Base-by-base conservation (phyloP, 1,284 basidiomycete genomes). In the Ganoderma leucocontextum region DNA sequence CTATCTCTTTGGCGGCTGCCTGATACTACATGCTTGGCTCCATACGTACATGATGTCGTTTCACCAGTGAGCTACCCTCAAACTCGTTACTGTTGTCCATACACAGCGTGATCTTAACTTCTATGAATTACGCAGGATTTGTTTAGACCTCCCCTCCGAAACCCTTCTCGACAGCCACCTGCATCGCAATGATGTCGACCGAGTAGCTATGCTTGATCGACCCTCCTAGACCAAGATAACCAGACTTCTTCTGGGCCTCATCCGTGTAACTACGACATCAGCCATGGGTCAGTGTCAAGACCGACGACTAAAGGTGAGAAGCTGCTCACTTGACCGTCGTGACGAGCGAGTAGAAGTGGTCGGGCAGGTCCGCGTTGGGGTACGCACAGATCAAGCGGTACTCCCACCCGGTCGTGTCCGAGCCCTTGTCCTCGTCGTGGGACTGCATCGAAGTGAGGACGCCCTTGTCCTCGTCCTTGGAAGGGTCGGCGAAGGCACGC, bases 331-430 rank as follows among this genome's bases (percentile, higher is more conserved):
- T 49, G 22, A 49, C 47, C 22, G 47, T 49, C 10, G 47, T 49
- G 10, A 49, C 22, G 47, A 49, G 47, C 47, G 47, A 25, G 22
- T 49, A 49, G 47, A 49, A 49, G 22, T 13, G 47, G 47, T 49
- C 47, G 22, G 22, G 5, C 47, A 25, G 10, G 47, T 49, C 47
- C 22, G 47, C 47, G 22, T 25, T 49, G 22, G 47, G 47, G 47
- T 49, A 49, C 22, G 47, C 47, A 1, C 47, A 49, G 47, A 49
- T 49, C 47, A 49, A 25, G 47, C 47, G 47, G 47, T 49, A 49
- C 47, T 49, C 47, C 47, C 47, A 49, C 47, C 47, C n/a, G 47
- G 47, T 49, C 22, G 25, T 49, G 22, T 49, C 10, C 47, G 12
- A 4, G 22, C 47, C 47, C 47, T 49, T 49, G 10, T 22, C 47